A percentile compares a stretch with the other conserved stretches of the same genome.
Conservation (phyloP, 2,329 filamentous ascomycete species). For the Aphanocladium album region DNA sequence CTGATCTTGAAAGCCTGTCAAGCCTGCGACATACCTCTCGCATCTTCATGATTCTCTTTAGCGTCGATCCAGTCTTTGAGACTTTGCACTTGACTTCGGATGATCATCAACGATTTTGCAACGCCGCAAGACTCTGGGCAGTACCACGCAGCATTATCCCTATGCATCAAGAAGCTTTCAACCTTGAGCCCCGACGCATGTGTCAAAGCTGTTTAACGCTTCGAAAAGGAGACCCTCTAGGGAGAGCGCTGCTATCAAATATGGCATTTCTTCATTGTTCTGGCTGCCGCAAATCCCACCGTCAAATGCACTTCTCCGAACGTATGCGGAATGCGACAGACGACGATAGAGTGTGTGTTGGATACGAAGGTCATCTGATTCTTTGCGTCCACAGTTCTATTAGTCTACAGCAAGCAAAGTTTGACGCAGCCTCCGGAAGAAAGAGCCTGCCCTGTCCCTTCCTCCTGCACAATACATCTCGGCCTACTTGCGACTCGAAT, state of each 20-base stretch:
- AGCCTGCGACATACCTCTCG: not conserved
- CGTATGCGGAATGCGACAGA: not conserved
- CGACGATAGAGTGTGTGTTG: not conserved
- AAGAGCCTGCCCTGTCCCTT: not conserved
- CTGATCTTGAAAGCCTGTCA: not conserved
- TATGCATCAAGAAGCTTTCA: not conserved
- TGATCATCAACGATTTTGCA: not conserved
- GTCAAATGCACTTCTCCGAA: not conserved
- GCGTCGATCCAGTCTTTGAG: not conserved
- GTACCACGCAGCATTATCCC: not conserved
- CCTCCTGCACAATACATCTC: fast-evolving
- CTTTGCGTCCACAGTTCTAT: not conserved
- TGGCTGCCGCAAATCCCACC: not conserved
- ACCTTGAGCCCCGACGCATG: not conserved
- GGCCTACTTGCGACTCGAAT: not conserved
- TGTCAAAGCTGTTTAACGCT: not conserved
- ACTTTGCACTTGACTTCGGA: not conserved
- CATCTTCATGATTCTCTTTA: not conserved
- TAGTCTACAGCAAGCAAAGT: not conserved
- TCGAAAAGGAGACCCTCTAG: not conserved
- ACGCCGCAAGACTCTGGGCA: not conserved
- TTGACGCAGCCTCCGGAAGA: not conserved
- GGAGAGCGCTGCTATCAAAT: not conserved
- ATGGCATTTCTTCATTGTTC: not conserved
- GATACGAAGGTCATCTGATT: not conserved